Base-by-base conservation (phyloP, 805 yeast genomes). In the Sungouiella blattae region DNA sequence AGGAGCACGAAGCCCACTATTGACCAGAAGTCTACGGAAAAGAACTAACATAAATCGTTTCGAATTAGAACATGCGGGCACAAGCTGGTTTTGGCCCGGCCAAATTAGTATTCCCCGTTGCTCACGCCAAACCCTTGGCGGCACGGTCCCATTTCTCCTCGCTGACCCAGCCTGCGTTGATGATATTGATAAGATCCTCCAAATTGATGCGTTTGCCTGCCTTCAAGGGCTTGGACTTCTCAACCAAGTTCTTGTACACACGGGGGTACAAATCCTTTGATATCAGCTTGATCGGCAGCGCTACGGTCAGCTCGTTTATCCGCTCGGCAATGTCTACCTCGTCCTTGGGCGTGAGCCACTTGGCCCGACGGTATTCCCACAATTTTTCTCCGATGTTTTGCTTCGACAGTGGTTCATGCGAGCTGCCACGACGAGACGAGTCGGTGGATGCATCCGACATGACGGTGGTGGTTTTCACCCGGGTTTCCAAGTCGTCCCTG, bases 161-260 rank as follows among this genome's bases (percentile, higher is more conserved):
- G 40, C 78, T 80, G 11, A 73, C 71, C 98, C 98, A 89, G 13
- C 96, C 96, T 3, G 83, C 76, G 49, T 86, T 79, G 27, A 89
- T 73, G 16, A 89, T 75, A 44, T 73, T 73, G 33, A 87, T 55
- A 27, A 84, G 77, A 55, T 87, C 95, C 39, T 67, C 69, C 49
- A 91, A 71, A 57, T 85, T 87, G 60, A 91, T 67, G 11, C 88
- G 85, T 38, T 55, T 60, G 23, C 55, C 61, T 37, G 67, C 67
- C 49, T 77, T 80, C 49, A 91, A 69, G 5, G 76, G 70, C 47
- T 79, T 78, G 24, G 81, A 80, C 50, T 83, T 81, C 28, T 81
- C 75, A 18, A 89, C 83, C 48, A 91, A 64, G 44, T 74, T 74
- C 37, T 73, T 73, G 58, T 87, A 91, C 7, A 91, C 72, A 14